Base-by-base conservation (phyloP, 2,329 filamentous ascomycete species). In the Diaporthe sp. region DNA sequence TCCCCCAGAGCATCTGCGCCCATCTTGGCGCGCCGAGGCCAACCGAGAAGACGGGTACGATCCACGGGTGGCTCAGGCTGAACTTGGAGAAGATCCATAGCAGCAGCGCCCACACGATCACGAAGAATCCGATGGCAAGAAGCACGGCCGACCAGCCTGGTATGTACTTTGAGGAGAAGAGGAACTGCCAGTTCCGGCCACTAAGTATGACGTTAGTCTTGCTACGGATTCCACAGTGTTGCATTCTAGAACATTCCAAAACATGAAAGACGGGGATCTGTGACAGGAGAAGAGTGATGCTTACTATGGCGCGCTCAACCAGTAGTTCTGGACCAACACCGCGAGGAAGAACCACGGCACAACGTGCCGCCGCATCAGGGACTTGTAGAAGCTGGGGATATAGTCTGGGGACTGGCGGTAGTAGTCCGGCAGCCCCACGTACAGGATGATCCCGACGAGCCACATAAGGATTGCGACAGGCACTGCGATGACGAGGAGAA, bases 1-100 rank as follows among this genome's bases (percentile, higher is more conserved):
- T 90, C 17, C 87, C 89, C 92, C 92, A 93, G 80, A 92, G 90
- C 80, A 93, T 92, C 80, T 93, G 91, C 15, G 88, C 88, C 91
- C 91, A 93, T 74, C 91, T 85, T 1, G 92, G 92, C 5, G 91
- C 90, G 53, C 89, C 90, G 17, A 93, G 87, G 13, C 91, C 91
- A 74, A 92, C 90, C 58, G 91, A 91, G 76, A 93, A 92, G 73
- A 93, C 88, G 17, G 91, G 91, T 12, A 93, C 82, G 77, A 93
- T 88, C 92, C 91, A 93, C 70, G 87, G 89, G 80, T 93, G 91
- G n/a, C 86, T 87, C 77, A 88, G 88, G 19, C 88, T 89, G n/a
- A 92, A 85, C 71, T 83, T 81, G 27, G 85, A 86, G 77, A 93
- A 88, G 65, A 86, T 79, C 77, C 81, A 86, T 44, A 91, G 85